Conservation (phyloP, 805 yeast genomes). For the Candida broadrunensis region DNA sequence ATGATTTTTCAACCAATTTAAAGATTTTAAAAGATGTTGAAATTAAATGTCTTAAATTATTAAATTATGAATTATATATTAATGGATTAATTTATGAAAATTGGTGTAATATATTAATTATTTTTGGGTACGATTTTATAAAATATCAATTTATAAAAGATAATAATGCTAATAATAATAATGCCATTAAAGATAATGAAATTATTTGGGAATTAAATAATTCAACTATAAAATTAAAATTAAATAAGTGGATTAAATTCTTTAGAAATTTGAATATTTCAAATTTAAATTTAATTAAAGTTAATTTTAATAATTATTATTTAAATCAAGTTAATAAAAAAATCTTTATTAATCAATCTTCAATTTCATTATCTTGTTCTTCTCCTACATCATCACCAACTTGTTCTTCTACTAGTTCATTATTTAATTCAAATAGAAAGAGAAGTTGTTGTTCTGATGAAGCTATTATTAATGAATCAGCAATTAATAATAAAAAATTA, state of each 20-base stretch:
- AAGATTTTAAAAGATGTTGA: slow-evolving; percentile 53
- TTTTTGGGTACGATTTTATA: slow-evolving; percentile 44
- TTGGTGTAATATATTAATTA: slow-evolving; percentile 42
- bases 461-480: not conserved
- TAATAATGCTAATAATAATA: no score
- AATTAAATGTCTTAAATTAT: slow-evolving; percentile 44
- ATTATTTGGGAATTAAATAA: slow-evolving; percentile 23
- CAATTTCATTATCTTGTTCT: not conserved
- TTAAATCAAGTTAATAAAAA: slow-evolving; percentile 27
- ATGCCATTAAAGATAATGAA: not conserved
- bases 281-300: slow-evolving; percentile 19
- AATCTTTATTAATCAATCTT: slow-evolving; percentile 14
- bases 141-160: slow-evolving; percentile 27
- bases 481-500: slow-evolving; percentile 2
- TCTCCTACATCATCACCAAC: not conserved
- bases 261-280: slow-evolving; percentile 19
- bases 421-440: not conserved
- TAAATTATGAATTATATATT: slow-evolving; percentile 59
- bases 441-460: slow-evolving; percentile 1
- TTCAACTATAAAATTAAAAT: slow-evolving; percentile 15
- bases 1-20: slow-evolving; percentile 21
- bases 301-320: slow-evolving; percentile 26
- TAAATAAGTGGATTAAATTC: slow-evolving; percentile 26
- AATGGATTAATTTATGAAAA: slow-evolving; percentile 46
- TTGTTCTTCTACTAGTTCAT: not conserved